Evolutionary conservation across 2,329 filamentous ascomycete species (phyloP), one percentile per base, ranked within the genome.

Genomic region (Colletotrichum australisinense): DNA sequence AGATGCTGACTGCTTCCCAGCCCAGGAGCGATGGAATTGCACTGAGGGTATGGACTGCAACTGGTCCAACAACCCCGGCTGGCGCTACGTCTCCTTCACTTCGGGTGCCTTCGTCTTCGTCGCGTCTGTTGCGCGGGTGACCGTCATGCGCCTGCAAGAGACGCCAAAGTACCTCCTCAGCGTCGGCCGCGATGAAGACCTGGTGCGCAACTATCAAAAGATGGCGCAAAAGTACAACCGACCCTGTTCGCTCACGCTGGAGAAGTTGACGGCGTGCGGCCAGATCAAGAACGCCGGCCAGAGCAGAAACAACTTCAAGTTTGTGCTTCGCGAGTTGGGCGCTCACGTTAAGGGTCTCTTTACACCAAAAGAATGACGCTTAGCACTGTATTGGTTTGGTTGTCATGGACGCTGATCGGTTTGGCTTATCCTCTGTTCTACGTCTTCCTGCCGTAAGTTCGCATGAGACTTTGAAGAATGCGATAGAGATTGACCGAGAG

Each of bases 401-500:
- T 93, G 6, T 92, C 89, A 0, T 95, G 93, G 93, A 86, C 89
- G 0, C 78, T 93, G 2, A 93, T 94, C 42, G 93, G 93, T 7
- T 86, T 95, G 0, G 92, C 91, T 0, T 95, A 94, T 76, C 93
- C 93, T 0, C 84, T 95, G 0, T 95, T 93, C 81, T 93, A 93
- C 75, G 92, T 94, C 66, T 95, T 95, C 80, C 83, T 95, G 1
- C 90, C 90, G 84, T 87, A 79, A 75, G 83, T 81, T 5, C 1
- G 14, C 46, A n/a, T 6, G 11, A 26, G 35, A 22, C 7, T 5
- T 12, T 56, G 6, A 19, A n/a, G 16, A 26, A 24, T 53, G 4
- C 9, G 5, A 16, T 1, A n/a, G 11, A 52, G 7, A 6, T 56
- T 72, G 55, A 71, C 28, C 2, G 5, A 0, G 6, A 22, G 38